Evolutionary conservation across 169 alveolate genomes (phyloP).

Genomic region (Toxoplasma gondii): DNA sequence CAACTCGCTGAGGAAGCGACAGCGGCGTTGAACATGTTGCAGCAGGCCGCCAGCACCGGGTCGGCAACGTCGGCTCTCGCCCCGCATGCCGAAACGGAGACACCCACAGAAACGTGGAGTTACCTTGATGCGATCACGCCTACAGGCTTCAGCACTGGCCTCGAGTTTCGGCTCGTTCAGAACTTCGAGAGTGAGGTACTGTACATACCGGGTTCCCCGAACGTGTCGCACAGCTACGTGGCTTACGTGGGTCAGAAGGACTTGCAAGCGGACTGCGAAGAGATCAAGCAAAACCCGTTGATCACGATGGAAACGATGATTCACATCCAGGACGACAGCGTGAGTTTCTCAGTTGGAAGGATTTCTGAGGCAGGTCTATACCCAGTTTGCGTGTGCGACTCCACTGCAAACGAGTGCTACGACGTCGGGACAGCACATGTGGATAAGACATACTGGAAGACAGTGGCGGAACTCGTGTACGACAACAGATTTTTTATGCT

Average conservation of each 20-base stretch:
- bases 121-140: neutral
- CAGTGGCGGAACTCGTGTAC: constrained; percentile 52
- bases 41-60: neutral
- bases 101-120: neutral
- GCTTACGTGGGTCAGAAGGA: neutral
- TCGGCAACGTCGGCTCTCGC: neutral
- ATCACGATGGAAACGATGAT: neutral
- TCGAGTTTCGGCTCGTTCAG: neutral
- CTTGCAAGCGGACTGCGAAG: neutral
- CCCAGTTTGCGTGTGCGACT: constrained; percentile 46
- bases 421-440: constrained; percentile 63
- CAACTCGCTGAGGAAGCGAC: constrained; percentile 34
- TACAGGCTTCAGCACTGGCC: constrained; percentile 25
- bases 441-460: constrained; percentile 28
- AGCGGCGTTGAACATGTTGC: constrained; percentile 32
- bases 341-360: constrained; percentile 1
- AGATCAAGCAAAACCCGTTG: neutral
- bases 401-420: constrained; percentile 7
- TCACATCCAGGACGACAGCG: neutral
- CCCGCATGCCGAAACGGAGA: neutral
- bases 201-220: neutral
- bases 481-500: constrained; percentile 47
- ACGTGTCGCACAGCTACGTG: neutral
- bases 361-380: constrained; percentile 34
- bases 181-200: neutral